Percentiles rank a stretch among this genome's conserved stretches.
phyloP scores from a whole-genome alignment of 306 rosid species.

The Prunus armeniaca region DNA sequence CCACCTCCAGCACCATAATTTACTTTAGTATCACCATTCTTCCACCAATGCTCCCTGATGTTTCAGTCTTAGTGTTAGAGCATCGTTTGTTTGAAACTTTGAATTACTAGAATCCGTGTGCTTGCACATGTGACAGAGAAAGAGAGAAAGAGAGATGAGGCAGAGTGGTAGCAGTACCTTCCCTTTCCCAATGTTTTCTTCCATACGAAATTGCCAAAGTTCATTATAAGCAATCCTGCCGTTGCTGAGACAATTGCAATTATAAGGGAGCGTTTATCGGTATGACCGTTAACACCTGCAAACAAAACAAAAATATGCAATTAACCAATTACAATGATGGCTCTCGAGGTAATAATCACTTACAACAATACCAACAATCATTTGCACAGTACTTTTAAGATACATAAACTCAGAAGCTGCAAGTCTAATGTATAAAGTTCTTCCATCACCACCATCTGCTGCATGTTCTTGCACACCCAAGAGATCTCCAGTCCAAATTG shows the following conservation, averaged over 20 bases:
- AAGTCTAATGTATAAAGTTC: not conserved
- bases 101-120: not conserved
- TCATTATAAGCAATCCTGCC: not conserved
- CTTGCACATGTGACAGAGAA: not conserved
- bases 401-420: constrained; percentile 7
- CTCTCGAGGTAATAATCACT: not conserved
- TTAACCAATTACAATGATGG: not conserved
- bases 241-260: not conserved
- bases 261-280: not conserved
- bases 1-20: constrained; percentile 27
- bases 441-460: not conserved
- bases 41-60: not conserved
- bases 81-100: not conserved
- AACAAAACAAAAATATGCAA: not conserved
- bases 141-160: not conserved
- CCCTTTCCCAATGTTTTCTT: not conserved
- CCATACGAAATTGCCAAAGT: not conserved
- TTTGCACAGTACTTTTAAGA: not conserved
- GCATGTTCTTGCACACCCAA: not conserved
- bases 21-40: not conserved
- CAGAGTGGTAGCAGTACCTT: not conserved
- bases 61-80: not conserved
- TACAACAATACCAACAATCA: not conserved
- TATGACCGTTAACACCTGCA: not conserved
- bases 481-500: not conserved